Conservation (phyloP, 1,139 yeast genomes). For the Taphrina populina region DNA sequence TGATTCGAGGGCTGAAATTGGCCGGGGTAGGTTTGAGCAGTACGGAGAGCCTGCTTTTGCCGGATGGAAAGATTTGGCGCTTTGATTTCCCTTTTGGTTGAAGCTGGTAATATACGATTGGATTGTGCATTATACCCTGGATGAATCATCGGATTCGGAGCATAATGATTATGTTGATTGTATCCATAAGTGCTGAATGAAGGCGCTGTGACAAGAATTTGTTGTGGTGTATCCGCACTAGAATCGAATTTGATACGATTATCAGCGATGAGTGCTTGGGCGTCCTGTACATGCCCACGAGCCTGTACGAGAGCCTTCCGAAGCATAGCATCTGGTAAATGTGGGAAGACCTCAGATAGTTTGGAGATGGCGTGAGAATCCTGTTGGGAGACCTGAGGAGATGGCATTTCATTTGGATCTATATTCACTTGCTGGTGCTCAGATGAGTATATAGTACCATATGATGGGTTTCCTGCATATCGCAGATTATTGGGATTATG, state of each 20-base stretch:
- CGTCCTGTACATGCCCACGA: slow-evolving; percentile 25
- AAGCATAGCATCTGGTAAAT: slow-evolving; percentile 19
- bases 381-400: too few species aligned
- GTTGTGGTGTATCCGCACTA: background rate
- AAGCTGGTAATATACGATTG: background rate
- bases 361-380: background rate
- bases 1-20: slow-evolving; percentile 3
- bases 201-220: background rate
- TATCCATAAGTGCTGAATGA: background rate
- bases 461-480: too few species aligned
- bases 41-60: slow-evolving; percentile 27
- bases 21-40: slow-evolving; percentile 21
- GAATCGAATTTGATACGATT: slow-evolving; percentile 10
- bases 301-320: slow-evolving; percentile 15
- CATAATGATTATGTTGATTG: background rate
- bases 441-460: too few species aligned
- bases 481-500: too few species aligned
- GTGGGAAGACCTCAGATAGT: slow-evolving; percentile 23
- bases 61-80: slow-evolving; percentile 31
- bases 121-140: background rate
- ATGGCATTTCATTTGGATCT: too few species aligned
- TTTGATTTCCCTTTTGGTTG: slow-evolving; percentile 23
- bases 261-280: slow-evolving; percentile 21
- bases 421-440: too few species aligned
- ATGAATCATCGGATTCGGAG: background rate